phyloP scores from a whole-genome alignment of 2,329 filamentous ascomycete species.

The Ceratocystiopsis sp. region DNA sequence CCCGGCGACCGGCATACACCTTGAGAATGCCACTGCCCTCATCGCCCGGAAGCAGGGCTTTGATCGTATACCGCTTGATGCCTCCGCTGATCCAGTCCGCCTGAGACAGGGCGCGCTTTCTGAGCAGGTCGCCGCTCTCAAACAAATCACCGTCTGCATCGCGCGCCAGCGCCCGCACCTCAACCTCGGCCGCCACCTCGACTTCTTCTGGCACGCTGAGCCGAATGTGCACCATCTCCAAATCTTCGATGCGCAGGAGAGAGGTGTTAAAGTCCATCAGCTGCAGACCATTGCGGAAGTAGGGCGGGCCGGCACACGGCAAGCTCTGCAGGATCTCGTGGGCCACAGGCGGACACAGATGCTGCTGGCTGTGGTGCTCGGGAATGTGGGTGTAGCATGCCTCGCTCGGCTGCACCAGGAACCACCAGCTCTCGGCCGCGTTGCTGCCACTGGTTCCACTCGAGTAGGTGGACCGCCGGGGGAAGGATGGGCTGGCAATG shows the following conservation, averaged over 20 bases:
- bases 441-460: constrained; percentile 37
- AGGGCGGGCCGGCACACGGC: constrained; percentile 71
- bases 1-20: constrained; percentile 83
- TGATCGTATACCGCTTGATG: constrained; percentile 81
- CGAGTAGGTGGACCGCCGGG: constrained; percentile 61
- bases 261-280: constrained; percentile 87
- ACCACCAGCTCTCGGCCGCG: constrained; percentile 78
- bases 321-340: constrained; percentile 75
- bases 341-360: constrained; percentile 75
- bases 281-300: constrained; percentile 66
- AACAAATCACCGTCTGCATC: constrained; percentile 86
- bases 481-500: constrained; percentile 79
- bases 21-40: constrained; percentile 79
- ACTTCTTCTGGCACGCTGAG: constrained; percentile 78
- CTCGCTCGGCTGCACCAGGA: constrained; percentile 75
- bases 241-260: constrained; percentile 65
- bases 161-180: constrained; percentile 61
- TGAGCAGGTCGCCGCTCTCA: constrained; percentile 74
- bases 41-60: constrained; percentile 79
- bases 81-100: constrained; percentile 68
- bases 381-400: constrained; percentile 94
- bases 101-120: constrained; percentile 76
- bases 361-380: constrained; percentile 72
- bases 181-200: constrained; percentile 83
- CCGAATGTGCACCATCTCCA: constrained; percentile 85